phyloP scores from a whole-genome alignment of 345 rosid species.

The Mallotus nudiflorus region DNA sequence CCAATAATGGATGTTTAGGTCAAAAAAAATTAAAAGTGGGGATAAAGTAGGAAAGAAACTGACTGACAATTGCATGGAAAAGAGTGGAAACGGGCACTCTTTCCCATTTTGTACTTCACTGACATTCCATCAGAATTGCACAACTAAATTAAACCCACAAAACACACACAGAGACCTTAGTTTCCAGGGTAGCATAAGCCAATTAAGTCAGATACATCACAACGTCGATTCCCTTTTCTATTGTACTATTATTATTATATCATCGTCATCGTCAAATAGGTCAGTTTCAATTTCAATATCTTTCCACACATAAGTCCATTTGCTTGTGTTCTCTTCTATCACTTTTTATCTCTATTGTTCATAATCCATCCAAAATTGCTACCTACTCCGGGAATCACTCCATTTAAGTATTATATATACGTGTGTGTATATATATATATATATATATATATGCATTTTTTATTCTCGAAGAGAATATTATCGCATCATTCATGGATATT shows the following conservation, averaged over 20 bases:
- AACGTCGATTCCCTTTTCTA: constrained; percentile 75
- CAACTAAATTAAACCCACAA: constrained; percentile 36
- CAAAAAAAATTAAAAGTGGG: constrained; percentile 4
- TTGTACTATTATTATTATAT: constrained; percentile 30
- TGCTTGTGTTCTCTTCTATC: constrained; percentile 43
- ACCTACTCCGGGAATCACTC: constrained; percentile 66
- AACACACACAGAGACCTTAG: constrained; percentile 28
- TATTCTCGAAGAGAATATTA: constrained; percentile 47
- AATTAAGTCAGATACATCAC: constrained; percentile 53
- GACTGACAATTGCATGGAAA: constrained; percentile 36
- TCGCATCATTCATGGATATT: constrained; percentile 41
- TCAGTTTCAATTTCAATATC: constrained; percentile 20
- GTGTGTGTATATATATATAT: too few species aligned
- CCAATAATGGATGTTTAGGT: constrained; percentile 9
- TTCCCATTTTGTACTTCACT: constrained; percentile 56
- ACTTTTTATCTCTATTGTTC: constrained; percentile 25
- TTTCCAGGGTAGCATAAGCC: constrained; percentile 18
- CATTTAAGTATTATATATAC: constrained; percentile 46
- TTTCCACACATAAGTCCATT: constrained; percentile 44
- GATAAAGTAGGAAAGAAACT: constrained; percentile 14
- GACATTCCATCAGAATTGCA: constrained; percentile 55
- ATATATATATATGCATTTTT: constrained; percentile 17
- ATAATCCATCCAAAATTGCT: constrained; percentile 63
- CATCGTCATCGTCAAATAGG: constrained; percentile 35
- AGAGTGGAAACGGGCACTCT: constrained; percentile 34